phyloP scores from a whole-genome alignment of 2,329 filamentous ascomycete genomes.

The Mollisia scopiformis region DNA sequence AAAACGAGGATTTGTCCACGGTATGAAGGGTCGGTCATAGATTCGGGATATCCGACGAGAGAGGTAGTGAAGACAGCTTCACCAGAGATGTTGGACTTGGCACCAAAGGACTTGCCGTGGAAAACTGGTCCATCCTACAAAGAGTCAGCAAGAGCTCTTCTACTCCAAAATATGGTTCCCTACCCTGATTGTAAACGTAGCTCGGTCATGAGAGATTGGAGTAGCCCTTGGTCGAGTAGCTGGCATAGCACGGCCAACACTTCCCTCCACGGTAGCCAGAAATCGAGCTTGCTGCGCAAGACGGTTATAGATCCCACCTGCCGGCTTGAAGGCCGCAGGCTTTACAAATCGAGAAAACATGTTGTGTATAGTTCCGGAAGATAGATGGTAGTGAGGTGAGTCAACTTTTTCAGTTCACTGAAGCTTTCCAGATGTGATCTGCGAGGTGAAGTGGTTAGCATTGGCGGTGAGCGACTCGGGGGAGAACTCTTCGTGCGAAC shows the following conservation, averaged over 20 bases:
- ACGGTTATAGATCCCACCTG: constrained; percentile 33
- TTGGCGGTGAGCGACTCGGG: constrained; percentile 27
- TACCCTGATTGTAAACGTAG: constrained; percentile 93
- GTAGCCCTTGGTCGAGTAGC: constrained; percentile 60
- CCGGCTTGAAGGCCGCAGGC: constrained; percentile 48
- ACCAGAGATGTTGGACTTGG: constrained; percentile 94
- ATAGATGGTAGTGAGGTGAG: constrained; percentile 20
- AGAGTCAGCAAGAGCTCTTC: constrained; percentile 33
- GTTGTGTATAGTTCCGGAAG: constrained; percentile 37
- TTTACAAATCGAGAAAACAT: constrained; percentile 67
- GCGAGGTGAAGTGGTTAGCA: constrained; percentile 22
- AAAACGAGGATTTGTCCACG: constrained; percentile 97
- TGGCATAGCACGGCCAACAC: constrained; percentile 71
- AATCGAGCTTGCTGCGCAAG: constrained; percentile 47
- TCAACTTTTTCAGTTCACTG: constrained; percentile 40
- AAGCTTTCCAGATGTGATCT: constrained; percentile 49
- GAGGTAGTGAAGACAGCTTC: constrained; percentile 99
- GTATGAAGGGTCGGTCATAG: constrained; percentile 85
- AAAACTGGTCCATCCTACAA: constrained; percentile 88
- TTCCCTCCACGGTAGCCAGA: constrained; percentile 70
- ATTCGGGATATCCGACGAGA: constrained; percentile 96
- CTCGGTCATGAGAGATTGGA: constrained; percentile 72
- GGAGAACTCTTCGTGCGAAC: constrained; percentile 41
- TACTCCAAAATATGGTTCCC: constrained; percentile 30
- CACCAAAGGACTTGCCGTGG: constrained; percentile 94